Evolutionary conservation across 164 flowering plant species (phyloP), one percentile per base, ranked within the genome.

Genomic region (Saururus chinensis): DNA sequence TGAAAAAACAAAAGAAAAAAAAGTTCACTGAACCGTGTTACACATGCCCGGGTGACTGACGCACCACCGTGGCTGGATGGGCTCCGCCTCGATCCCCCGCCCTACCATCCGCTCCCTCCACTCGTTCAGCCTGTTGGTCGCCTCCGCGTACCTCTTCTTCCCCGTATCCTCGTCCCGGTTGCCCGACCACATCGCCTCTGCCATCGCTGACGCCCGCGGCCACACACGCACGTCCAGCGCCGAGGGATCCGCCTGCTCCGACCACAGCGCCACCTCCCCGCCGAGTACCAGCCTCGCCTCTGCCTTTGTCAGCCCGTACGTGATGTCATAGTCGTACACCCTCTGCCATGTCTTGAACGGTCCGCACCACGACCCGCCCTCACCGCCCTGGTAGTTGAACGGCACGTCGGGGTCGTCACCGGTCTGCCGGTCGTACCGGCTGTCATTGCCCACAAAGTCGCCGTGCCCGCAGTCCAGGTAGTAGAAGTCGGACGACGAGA

Each of bases 391-490:
- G 51, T 67, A 74, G 45, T 74, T 71, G 60, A 71, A 74, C 16
- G 74, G 74, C 19, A 60, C 13, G 17, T 60, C 57, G 0, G 61
- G 70, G 9, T 70, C 68, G 7, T 67, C 65, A 0, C 76, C 70
- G 0, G 70, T 66, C 58, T 65, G 78, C 51, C 64, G 70, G 61
- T 86, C 75, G 58, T 75, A 87, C 59, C 68, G 68, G 70, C 89
- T 85, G 22, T 83, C 76, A 53, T 92, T 92, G 51, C 98, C 96
- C 0, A 81, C 22, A 60, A 84, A 92, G 17, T 57, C 82, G 0
- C 98, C 98, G 62, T 92, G 96, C 17, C 96, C 96, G 59, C 98
- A 92, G 53, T 92, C 98, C 74, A 92, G 61, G 69, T 92, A 92
- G 67, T 87, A 92, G 79, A 73, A 89, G 26, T 85, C 93, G 0